Evolutionary conservation across 306 rosid species (phyloP).

Genomic region (Gastrolobium villosum): DNA sequence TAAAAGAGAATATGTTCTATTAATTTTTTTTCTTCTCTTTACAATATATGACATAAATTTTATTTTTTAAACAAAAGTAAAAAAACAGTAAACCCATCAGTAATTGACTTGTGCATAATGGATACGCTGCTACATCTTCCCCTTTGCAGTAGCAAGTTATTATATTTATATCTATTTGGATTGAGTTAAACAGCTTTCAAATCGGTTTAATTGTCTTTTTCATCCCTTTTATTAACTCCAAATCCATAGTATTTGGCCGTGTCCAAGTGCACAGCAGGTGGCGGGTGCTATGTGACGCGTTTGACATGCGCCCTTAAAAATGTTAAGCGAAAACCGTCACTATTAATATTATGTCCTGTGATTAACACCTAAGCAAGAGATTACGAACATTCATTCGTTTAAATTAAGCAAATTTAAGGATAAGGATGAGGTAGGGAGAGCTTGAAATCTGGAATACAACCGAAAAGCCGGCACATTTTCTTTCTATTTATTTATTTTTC

Average conservation of each 20-base stretch:
- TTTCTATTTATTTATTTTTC: conserved; percentile 23
- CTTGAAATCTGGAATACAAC: conserved; percentile 37
- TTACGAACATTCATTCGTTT: conserved; percentile 22
- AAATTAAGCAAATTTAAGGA: conserved; percentile 38
- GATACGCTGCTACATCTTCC: conserved; percentile 11
- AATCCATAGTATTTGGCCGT: conserved; percentile 36
- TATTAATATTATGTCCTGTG: neutral
- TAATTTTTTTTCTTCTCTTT: too few relatives aligned
- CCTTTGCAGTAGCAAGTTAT: conserved; percentile 12
- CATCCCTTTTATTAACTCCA: conserved; percentile 14
- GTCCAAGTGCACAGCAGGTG: conserved; percentile 3
- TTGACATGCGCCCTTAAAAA: neutral
- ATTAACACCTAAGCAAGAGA: conserved; percentile 30
- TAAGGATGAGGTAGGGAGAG: conserved; percentile 18
- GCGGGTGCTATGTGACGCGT: neutral
- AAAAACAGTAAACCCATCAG: too few relatives aligned
- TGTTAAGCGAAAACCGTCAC: neutral
- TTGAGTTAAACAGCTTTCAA: conserved; percentile 4
- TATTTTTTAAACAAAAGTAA: too few relatives aligned
- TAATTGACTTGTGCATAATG: neutral
- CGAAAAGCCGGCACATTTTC: conserved; percentile 61
- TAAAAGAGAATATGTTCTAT: too few relatives aligned
- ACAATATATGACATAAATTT: too few relatives aligned
- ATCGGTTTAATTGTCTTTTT: conserved; percentile 44
- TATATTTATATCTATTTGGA: neutral